Evolutionary conservation across 257 asterid genomes (phyloP), one percentile per base, ranked within the genome.

Genomic region (Buddleja alternifolia): DNA sequence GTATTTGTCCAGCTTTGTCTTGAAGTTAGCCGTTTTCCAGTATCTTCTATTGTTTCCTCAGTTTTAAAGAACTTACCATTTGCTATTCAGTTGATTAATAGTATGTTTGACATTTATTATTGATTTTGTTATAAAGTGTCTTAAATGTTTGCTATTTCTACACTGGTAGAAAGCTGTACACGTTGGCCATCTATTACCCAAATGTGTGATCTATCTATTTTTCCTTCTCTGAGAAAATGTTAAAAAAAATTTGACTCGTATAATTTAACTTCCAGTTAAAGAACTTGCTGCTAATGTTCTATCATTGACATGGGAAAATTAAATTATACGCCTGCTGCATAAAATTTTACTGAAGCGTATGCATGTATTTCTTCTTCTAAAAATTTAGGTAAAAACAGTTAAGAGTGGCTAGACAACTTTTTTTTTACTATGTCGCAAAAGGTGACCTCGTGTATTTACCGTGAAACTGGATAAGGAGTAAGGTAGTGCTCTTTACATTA

Each of bases 1-100:
- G 97, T 90, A 79, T 52, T 29, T 79, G 29, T 55, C 50, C 32
- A 11, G 21, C 32, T 75, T 39, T 32, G 19, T 56, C 24, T 55
- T 67, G 15, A 14, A 45, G 32, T 44, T 46, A n/a, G 10, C 24
- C 32, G 57, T 50, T 48, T 58, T 29, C n/a, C 39, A 36, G 21
- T 3, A 11, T n/a, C n/a, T n/a, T 64, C 63, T 59, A 32, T 51
- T 58, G 3, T 60, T 53, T 32, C 44, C 39, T 69, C 29, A 44
- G 15, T 41, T 52, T 24, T 50, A 34, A 32, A n/a, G 25, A 58
- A 40, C 36, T 32, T 54, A 56, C 56, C 52, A 3, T 34, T 10
- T 4, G 42, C 29, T 37, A 7, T 21, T 47, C 37, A 17, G 61
- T 67, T 45, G 25, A 10, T 41, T 12, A 8, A 15, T 54, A n/a